Base-by-base conservation (phyloP, 495 filamentous ascomycete genomes). In the Annulohypoxylon maeteangense region DNA sequence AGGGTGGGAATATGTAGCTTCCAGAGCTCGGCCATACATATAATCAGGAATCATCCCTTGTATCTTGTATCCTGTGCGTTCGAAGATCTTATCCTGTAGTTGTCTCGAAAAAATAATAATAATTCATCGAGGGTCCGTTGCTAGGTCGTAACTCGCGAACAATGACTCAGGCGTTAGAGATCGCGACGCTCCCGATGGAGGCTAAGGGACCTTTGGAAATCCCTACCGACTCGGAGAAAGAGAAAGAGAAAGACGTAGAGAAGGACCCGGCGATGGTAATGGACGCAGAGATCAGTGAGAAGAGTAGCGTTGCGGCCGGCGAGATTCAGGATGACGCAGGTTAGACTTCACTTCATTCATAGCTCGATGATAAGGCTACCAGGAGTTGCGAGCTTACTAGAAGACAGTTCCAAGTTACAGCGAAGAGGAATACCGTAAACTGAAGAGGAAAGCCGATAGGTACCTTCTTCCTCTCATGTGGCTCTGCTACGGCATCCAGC, bases 401-500 rank as follows among this genome's bases (percentile, higher is more conserved):
- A 29, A 14, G 32, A 40, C 25, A 75, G 75, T 29, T 18, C 57
- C 68, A 14, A 31, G 53, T 22, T 78, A 74, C 38, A 75, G 74
- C 47, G 76, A 76, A 8, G 76, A 76, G 48, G 66, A 78, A 48
- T 78, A 78, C 51, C 64, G 56, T n/a, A 66, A 63, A 12, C 64
- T 78, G 32, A 78, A 63, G 54, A 62, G 70, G 31, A 78, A 78
- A 32, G 70, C 67, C 18, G 76, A 78, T 36, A 71, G 64, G 7
- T 76, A 75, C 31, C 58, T 78, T 14, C 69, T 78, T 5, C 76
- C 76, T 3, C 27, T 78, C 36, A 78, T 78, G 76, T 78, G 76
- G 76, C 71, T 78, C 31, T 78, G 76, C 61, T 78, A 78, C 38
- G 76, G 76, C 23, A 75, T 78, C 23, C 76, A 78, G 50, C 76